Evolutionary conservation across 441 rosid species (phyloP).

Genomic region (Erodium trifolium): DNA sequence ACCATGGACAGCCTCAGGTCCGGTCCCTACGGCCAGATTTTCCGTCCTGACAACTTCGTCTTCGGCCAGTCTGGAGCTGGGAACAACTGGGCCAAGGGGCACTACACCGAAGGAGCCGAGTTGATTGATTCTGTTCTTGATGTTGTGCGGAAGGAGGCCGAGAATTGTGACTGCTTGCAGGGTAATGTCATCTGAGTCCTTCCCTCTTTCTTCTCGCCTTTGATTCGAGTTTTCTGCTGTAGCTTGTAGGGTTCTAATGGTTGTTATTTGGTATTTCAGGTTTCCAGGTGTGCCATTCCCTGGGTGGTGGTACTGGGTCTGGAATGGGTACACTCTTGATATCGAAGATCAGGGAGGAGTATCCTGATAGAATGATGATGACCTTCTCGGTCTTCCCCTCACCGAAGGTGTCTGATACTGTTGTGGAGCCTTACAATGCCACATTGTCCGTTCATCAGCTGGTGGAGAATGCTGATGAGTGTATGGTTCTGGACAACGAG

Average conservation of each 20-base stretch:
- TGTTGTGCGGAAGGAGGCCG: constrained; percentile 47
- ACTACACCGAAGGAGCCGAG: constrained; percentile 55
- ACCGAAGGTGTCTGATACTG: constrained; percentile 51
- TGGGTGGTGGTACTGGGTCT: constrained; percentile 18
- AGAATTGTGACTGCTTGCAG: constrained; percentile 26
- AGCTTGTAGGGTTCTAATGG: not conserved
- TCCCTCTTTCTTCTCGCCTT: too few relatives aligned
- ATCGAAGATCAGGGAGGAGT: constrained; percentile 71
- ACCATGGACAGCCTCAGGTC: constrained; percentile 51
- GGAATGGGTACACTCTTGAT: constrained; percentile 80
- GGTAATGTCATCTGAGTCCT: not conserved
- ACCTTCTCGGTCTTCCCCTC: constrained; percentile 44
- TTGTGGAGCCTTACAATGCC: constrained; percentile 76
- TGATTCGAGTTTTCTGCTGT: not conserved
- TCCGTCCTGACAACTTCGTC: constrained; percentile 39
- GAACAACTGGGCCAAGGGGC: constrained; percentile 40
- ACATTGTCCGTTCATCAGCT: constrained; percentile 73
- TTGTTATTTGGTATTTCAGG: constrained; percentile 28
- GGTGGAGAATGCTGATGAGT: constrained; percentile 70
- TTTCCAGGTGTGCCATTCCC: constrained; percentile 69
- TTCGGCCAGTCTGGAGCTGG: too few relatives aligned
- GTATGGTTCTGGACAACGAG: constrained; percentile 37
- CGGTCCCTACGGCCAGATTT: constrained; percentile 48
- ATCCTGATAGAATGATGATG: constrained; percentile 74
- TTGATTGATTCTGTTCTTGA: constrained; percentile 64